phyloP scores from a whole-genome alignment of 495 filamentous ascomycete genomes.

The Penicillium manginii region DNA sequence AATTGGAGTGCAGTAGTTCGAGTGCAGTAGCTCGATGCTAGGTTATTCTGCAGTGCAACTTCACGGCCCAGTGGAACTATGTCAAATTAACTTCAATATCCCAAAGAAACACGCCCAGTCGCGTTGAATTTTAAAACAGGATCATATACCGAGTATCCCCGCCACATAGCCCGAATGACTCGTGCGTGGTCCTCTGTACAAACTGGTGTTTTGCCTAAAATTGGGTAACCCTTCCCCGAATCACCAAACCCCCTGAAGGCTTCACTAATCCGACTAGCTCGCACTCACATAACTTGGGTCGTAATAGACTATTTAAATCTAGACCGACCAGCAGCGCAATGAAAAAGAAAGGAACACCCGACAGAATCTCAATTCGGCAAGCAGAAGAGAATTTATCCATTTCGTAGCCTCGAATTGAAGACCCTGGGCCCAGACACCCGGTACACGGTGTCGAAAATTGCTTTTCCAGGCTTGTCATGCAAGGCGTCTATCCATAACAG shows the following conservation, averaged over 20 bases:
- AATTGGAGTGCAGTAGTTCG: neutral
- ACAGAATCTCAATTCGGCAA: neutral
- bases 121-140: neutral
- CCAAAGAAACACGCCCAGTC: neutral
- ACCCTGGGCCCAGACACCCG: neutral
- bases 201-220: neutral
- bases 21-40: neutral
- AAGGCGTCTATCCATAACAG: constrained; percentile 40
- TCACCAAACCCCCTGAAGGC: neutral
- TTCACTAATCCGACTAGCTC: neutral
- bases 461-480: constrained; percentile 35
- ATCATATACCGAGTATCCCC: neutral
- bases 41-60: neutral
- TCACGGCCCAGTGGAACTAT: neutral
- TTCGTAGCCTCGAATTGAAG: neutral
- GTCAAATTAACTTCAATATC: constrained; percentile 3
- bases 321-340: neutral
- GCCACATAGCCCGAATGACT: neutral
- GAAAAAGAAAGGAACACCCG: neutral
- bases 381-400: neutral
- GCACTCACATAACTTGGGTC: neutral
- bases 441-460: constrained; percentile 5
- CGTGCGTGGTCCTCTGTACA: neutral
- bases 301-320: neutral
- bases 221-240: neutral